Evolutionary conservation across 345 rosid species (phyloP).

Genomic region (Euphorbia tirucalli): DNA sequence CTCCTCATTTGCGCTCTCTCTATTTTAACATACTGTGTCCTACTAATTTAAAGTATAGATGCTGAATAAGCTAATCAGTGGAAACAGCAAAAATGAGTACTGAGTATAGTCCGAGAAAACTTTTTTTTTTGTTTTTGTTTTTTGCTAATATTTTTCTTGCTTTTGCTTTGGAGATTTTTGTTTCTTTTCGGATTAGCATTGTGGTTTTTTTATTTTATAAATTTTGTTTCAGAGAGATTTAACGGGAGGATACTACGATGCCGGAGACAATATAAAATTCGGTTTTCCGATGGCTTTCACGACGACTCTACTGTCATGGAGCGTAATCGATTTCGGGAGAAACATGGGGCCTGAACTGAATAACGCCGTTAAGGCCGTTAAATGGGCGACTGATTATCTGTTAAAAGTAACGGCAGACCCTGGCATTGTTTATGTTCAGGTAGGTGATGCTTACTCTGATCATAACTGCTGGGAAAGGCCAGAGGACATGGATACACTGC

Average conservation of each 20-base stretch:
- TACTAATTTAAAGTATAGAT: too few species aligned
- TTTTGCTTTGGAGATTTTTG: too few species aligned
- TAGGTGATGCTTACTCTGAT: slow-evolving; percentile 34
- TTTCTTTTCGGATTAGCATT: too few species aligned
- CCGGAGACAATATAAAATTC: slow-evolving; percentile 37
- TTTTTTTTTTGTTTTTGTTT: too few species aligned
- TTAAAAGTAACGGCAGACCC: slow-evolving; percentile 31
- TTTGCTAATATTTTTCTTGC: not conserved
- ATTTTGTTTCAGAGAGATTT: slow-evolving; percentile 24
- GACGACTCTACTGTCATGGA: slow-evolving; percentile 32
- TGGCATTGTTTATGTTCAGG: slow-evolving; percentile 31
- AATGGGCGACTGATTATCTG: slow-evolving; percentile 32
- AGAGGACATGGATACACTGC: slow-evolving; percentile 35
- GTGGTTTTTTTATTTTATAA: too few species aligned
- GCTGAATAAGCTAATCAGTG: too few species aligned
- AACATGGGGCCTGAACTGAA: slow-evolving; percentile 33
- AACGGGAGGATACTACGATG: slow-evolving; percentile 38
- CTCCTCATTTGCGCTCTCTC: not conserved
- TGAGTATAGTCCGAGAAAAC: too few species aligned
- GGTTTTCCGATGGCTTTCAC: slow-evolving; percentile 40
- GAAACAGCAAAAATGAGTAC: too few species aligned
- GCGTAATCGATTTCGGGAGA: slow-evolving; percentile 34
- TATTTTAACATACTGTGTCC: not conserved
- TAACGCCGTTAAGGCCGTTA: slow-evolving; percentile 32
- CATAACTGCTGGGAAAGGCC: slow-evolving; percentile 41